phyloP scores from a whole-genome alignment of 768 basidiomycete species.

The Lanmaoa rubissima region DNA sequence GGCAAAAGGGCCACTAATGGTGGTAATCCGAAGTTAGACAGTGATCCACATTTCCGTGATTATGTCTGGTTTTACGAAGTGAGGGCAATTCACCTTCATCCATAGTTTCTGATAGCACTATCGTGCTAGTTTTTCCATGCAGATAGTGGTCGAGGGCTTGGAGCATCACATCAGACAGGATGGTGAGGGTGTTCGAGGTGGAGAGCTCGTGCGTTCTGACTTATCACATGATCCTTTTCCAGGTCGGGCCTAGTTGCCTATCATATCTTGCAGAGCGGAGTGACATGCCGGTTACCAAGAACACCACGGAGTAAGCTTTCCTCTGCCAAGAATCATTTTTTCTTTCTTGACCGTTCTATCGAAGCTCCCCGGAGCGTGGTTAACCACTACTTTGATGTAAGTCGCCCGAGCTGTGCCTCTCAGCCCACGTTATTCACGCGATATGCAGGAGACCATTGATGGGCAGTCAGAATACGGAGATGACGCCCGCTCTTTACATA shows the following conservation, averaged over 20 bases:
- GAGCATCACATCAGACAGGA: slow-evolving; percentile 98
- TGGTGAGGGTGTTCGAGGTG: slow-evolving; percentile 52
- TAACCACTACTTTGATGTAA: slow-evolving; percentile 91
- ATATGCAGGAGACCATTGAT: slow-evolving; percentile 67
- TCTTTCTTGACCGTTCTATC: slow-evolving; percentile 6
- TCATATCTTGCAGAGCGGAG: slow-evolving; percentile 88
- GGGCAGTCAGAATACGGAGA: slow-evolving; percentile 72
- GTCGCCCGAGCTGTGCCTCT: slow-evolving; percentile 24
- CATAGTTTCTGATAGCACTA: neutral
- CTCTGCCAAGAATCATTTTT: neutral
- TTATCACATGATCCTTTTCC: neutral
- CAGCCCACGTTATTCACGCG: neutral
- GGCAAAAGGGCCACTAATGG: slow-evolving; percentile 92
- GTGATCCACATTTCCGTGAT: slow-evolving; percentile 94
- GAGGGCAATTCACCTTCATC: slow-evolving; percentile 9
- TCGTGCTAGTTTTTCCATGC: slow-evolving; percentile 84
- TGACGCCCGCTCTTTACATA: slow-evolving; percentile 60
- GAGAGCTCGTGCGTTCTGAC: neutral
- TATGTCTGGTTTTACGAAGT: slow-evolving; percentile 97
- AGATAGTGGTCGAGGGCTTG: slow-evolving; percentile 87
- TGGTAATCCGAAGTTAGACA: slow-evolving; percentile 80
- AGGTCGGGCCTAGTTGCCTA: slow-evolving; percentile 90
- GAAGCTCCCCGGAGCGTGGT: slow-evolving; percentile 84
- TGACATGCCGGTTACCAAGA: slow-evolving; percentile 85
- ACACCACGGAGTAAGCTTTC: slow-evolving; percentile 82